These are phyloP conservation scores for Colletotrichum sp. DNA, from an alignment of 2,329 filamentous ascomycete species.

Conservation along the genomic window DNA sequence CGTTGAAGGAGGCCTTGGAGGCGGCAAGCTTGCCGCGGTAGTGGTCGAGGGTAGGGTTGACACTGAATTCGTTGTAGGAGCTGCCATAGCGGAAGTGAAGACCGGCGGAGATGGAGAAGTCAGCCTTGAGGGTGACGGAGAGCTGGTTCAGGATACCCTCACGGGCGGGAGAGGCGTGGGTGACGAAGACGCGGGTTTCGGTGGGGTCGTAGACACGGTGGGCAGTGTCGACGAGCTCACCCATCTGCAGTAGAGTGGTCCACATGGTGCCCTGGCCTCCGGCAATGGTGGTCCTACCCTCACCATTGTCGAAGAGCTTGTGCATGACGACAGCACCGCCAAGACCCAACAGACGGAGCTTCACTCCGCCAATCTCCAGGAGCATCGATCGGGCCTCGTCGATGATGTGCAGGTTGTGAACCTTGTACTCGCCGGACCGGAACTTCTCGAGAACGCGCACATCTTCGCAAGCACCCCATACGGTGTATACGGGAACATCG, in stretches of 20 bases:
- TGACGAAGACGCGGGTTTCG: slow-evolving; percentile 95
- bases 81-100: slow-evolving; percentile 98
- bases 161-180: slow-evolving; percentile 93
- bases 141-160: slow-evolving; percentile 98
- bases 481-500: slow-evolving; percentile 96
- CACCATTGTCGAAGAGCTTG: slow-evolving; percentile 98
- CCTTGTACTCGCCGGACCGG: slow-evolving; percentile 96
- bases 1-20: slow-evolving; percentile 97
- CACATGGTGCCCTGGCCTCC: slow-evolving; percentile 99
- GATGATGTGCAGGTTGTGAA: slow-evolving; percentile 96
- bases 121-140: slow-evolving; percentile 94
- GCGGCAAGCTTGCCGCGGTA: slow-evolving; percentile 98
- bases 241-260: slow-evolving; percentile 98
- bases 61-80: slow-evolving; percentile 99
- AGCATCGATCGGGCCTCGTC: slow-evolving; percentile 97
- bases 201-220: slow-evolving; percentile 98
- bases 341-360: slow-evolving; percentile 89
- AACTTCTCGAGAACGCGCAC: slow-evolving; percentile 97
- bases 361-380: slow-evolving; percentile 92
- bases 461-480: slow-evolving; percentile 99
- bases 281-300: slow-evolving; percentile 96
- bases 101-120: slow-evolving; percentile 97
- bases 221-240: slow-evolving; percentile 95
- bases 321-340: slow-evolving; percentile 99
- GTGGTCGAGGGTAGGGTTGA: slow-evolving; percentile 97